Evolutionary conservation across 2,329 filamentous ascomycete species (phyloP), one percentile per base, ranked within the genome.

Genomic region (Neodidymelliopsis sp.): DNA sequence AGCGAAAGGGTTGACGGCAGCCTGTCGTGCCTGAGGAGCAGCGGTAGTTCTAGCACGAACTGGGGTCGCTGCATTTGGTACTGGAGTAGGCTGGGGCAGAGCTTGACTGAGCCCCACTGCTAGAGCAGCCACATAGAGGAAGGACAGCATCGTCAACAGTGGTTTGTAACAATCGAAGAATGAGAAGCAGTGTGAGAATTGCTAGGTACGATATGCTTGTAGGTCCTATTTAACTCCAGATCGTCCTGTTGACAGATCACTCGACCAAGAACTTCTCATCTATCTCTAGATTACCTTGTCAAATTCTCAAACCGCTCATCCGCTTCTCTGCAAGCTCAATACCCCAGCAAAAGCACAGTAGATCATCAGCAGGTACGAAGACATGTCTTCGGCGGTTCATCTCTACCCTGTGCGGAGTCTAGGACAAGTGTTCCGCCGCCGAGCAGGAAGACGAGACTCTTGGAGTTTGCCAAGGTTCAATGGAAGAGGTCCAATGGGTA

Each of bases 1-100:
- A 8, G 70, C 69, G 49, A 81, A 80, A 0, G 79, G 77, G 59
- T 82, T 82, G 13, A 81, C 82, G 13, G 76, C 69, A 59, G 74
- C 78, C 29, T 49, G 46, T 19, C 62, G 54, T 13, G 45, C 52
- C 33, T 57, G 54, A 5, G 51, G 54, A 20, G 60, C 47, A 18
- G 54, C 39, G 7, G 60, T 57, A 4, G 49, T 53, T 5, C 34
- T 29, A 24, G 47, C 42, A 7, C 51, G 55, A 23, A 52, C 49
- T 9, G 57, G 57, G 1, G 49, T 43, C 6, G 56, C 52, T 22
- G 51, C 45, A 12, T 59, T 56, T 8, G 44, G 37, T 2, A 43
- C 44, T 12, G 40, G 25, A 1, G 60, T 62, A 15, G 56, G 56
- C 37, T 66, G 60, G 10, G 65, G 66, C 54, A 53, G 47, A 23